Evolutionary conservation across 768 basidiomycete species (phyloP).

Genomic region (Naganishia vishniacii): DNA sequence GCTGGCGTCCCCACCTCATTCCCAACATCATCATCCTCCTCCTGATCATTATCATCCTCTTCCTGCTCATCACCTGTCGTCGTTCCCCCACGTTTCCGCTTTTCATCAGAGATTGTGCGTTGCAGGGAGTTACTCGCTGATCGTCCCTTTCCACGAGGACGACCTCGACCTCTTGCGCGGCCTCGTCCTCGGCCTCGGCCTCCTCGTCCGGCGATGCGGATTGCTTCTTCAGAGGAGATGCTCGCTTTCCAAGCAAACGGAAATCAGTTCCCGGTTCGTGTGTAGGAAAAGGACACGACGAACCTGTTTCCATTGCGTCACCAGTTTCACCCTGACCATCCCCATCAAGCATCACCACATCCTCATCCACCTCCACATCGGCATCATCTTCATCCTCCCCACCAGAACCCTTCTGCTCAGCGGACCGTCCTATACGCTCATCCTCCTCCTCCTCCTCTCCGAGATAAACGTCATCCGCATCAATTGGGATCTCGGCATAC

Average conservation of each 20-base stretch:
- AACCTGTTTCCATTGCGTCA: slow-evolving; percentile 8
- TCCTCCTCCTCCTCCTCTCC: neutral
- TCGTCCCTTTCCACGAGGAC: neutral
- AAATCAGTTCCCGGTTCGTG: neutral
- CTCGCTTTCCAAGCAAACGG: neutral
- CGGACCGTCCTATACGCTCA: neutral
- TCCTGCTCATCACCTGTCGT: slow-evolving; percentile 16
- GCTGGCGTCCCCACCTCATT: slow-evolving; percentile 3
- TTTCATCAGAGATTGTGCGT: neutral
- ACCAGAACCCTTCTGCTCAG: neutral
- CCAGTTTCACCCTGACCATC: slow-evolving; percentile 1
- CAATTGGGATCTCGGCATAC: slow-evolving; percentile 20
- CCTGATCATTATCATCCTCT: slow-evolving; percentile 1
- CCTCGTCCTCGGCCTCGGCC: neutral
- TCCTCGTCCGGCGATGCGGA: neutral
- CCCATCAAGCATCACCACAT: slow-evolving; percentile 10
- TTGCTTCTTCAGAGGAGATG: slow-evolving; percentile 6
- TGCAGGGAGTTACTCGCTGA: neutral
- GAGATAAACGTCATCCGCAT: slow-evolving; percentile 13
- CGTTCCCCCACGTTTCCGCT: slow-evolving; percentile 1
- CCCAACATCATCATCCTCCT: too few species aligned
- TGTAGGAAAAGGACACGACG: neutral
- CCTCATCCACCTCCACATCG: slow-evolving; percentile 6
- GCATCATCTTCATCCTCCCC: slow-evolving; percentile 4
- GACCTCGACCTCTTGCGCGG: neutral